These are phyloP conservation scores for Tylopilus rubrobrunneus DNA, from an alignment of 768 basidiomycete genomes.

Conservation along the genomic window DNA sequence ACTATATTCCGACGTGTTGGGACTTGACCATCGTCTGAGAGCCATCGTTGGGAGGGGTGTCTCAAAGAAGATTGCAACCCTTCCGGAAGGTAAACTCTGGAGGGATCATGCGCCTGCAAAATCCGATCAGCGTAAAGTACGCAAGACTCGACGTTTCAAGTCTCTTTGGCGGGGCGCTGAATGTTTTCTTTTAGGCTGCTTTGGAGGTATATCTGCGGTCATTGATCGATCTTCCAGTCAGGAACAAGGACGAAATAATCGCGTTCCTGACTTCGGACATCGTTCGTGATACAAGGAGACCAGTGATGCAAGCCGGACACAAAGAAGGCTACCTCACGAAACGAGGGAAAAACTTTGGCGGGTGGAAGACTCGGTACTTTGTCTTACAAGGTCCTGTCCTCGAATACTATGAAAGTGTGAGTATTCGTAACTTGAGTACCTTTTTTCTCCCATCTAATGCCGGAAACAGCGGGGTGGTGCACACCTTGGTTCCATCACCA, in stretches of 20 bases:
- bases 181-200: slow-evolving; percentile 44
- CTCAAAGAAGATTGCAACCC: slow-evolving; percentile 68
- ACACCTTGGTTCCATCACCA: slow-evolving; percentile 84
- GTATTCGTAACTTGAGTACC: slow-evolving; percentile 32
- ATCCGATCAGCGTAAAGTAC: slow-evolving; percentile 92
- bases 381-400: slow-evolving; percentile 86
- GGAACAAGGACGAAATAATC: slow-evolving; percentile 86
- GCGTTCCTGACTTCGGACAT: slow-evolving; percentile 91
- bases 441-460: slow-evolving; percentile 10
- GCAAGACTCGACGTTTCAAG: slow-evolving; percentile 16
- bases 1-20: slow-evolving; percentile 89
- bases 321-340: slow-evolving; percentile 97
- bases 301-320: slow-evolving; percentile 76
- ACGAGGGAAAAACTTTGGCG: slow-evolving; percentile 95
- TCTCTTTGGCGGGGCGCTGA: slow-evolving; percentile 3
- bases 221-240: slow-evolving; percentile 75
- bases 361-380: slow-evolving; percentile 96
- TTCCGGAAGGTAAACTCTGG: slow-evolving; percentile 94
- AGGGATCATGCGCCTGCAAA: slow-evolving; percentile 96
- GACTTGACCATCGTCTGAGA: slow-evolving; percentile 77
- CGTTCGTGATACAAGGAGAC: slow-evolving; percentile 68
- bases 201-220: slow-evolving; percentile 86
- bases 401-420: slow-evolving; percentile 93
- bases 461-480: slow-evolving; percentile 74
- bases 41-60: slow-evolving; percentile 52